phyloP scores from a whole-genome alignment of 2,329 filamentous ascomycete genomes.

The Trichoderma semiorbis region DNA sequence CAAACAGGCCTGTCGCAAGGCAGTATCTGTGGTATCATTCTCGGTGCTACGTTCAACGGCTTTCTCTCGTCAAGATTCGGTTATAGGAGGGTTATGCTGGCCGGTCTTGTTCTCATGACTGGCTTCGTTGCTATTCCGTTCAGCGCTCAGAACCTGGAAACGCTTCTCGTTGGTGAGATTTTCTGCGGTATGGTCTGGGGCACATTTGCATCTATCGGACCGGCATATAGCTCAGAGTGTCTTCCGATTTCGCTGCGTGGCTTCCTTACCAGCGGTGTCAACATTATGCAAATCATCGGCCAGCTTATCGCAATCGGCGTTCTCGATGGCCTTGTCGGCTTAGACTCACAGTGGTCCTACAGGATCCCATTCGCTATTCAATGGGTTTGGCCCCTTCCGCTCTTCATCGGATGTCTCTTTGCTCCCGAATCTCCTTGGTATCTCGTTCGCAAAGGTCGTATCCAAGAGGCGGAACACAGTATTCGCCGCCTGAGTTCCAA shows the following conservation, averaged over 20 bases:
- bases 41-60: background rate
- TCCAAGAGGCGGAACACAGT: constrained; percentile 6
- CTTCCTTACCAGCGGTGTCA: constrained; percentile 44
- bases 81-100: constrained; percentile 42
- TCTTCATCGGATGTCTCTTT: constrained; percentile 38
- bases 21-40: constrained; percentile 42
- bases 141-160: constrained; percentile 37
- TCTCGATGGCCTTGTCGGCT: constrained; percentile 26
- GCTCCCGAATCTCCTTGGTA: constrained; percentile 37
- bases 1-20: constrained; percentile 47
- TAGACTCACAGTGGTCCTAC: constrained; percentile 42
- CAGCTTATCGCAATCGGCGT: constrained; percentile 41
- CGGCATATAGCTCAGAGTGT: constrained; percentile 46
- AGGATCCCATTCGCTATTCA: constrained; percentile 47
- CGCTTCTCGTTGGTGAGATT: constrained; percentile 42
- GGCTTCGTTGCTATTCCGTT: constrained; percentile 46
- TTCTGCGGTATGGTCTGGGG: constrained; percentile 47
- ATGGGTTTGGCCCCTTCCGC: constrained; percentile 45
- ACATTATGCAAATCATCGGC: constrained; percentile 46
- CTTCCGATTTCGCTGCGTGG: constrained; percentile 37
- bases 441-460: constrained; percentile 1
- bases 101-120: constrained; percentile 25
- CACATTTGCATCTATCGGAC: constrained; percentile 42
- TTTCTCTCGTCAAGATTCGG: constrained; percentile 37
- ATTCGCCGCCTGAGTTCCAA: constrained; percentile 4